A percentile compares a stretch with the other conserved stretches of the same genome.
Evolutionary conservation across 192 early-diverging fungal genomes (phyloP).

Genomic region (Dimargaris cristalligena): DNA sequence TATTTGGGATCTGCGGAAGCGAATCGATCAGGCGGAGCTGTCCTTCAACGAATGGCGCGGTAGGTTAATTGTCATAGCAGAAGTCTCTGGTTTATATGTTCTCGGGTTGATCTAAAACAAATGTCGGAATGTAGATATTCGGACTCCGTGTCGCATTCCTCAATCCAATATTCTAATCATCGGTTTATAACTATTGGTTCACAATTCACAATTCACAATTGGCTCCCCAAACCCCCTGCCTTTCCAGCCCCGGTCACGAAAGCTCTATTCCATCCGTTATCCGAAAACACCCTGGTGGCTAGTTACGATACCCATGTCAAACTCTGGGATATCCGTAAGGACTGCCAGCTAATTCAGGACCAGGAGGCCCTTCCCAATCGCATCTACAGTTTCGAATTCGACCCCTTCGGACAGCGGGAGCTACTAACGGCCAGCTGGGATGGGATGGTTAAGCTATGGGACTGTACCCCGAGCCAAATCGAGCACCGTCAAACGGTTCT

Average conservation of each 20-base stretch:
- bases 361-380: neutral
- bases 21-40: neutral
- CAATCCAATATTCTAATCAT: neutral
- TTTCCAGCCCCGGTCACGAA: constrained; percentile 2
- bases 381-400: constrained; percentile 1
- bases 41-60: neutral
- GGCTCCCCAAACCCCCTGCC: neutral
- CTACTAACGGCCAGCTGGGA: neutral
- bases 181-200: neutral
- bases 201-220: neutral
- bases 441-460: constrained; percentile 3
- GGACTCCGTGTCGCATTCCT: neutral
- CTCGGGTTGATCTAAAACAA: neutral
- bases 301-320: neutral
- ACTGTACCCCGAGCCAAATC: neutral
- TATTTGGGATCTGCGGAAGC: constrained; percentile 3
- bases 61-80: neutral
- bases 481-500: neutral
- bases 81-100: neutral
- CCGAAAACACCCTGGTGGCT: neutral
- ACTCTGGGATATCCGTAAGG: neutral
- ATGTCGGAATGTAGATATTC: neutral
- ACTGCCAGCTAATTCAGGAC: neutral
- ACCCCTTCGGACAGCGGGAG: neutral
- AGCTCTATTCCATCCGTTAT: neutral